These are phyloP conservation scores for Neurospora cerealis DNA, from an alignment of 495 filamentous ascomycete species.

Conservation along the genomic window DNA sequence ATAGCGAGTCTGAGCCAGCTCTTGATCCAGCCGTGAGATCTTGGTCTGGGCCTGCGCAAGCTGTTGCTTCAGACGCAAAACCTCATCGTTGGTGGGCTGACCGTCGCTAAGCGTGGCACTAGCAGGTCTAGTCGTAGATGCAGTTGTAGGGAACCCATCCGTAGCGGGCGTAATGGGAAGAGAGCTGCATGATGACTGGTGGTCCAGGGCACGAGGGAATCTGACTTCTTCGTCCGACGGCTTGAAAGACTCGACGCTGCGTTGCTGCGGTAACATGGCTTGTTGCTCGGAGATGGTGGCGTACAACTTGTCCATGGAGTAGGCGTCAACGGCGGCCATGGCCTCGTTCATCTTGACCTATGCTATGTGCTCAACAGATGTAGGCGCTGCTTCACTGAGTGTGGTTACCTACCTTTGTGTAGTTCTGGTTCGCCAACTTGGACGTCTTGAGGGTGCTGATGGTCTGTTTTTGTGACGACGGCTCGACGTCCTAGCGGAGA, in stretches of 20 bases:
- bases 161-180: slow-evolving; percentile 49
- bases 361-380: neutral
- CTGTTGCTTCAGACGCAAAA: slow-evolving; percentile 54
- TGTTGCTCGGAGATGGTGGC: slow-evolving; percentile 62
- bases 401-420: slow-evolving; percentile 27
- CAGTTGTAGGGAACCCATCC: slow-evolving; percentile 39
- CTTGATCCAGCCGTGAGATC: slow-evolving; percentile 74
- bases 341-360: slow-evolving; percentile 34
- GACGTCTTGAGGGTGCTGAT: slow-evolving; percentile 34
- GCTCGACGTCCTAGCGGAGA: neutral
- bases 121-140: slow-evolving; percentile 33
- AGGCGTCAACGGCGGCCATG: slow-evolving; percentile 22
- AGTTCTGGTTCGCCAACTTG: slow-evolving; percentile 40
- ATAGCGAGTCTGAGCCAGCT: slow-evolving; percentile 66
- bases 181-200: slow-evolving; percentile 39
- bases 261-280: slow-evolving; percentile 43
- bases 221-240: slow-evolving; percentile 31
- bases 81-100: slow-evolving; percentile 26
- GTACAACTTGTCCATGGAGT: slow-evolving; percentile 50
- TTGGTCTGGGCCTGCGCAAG: slow-evolving; percentile 68
- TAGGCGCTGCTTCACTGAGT: slow-evolving; percentile 26
- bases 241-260: slow-evolving; percentile 29
- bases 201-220: slow-evolving; percentile 28
- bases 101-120: slow-evolving; percentile 30
- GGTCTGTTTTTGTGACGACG: slow-evolving; percentile 29